Base-by-base conservation (phyloP, 306 rosid species). In the Castanospermum australe region DNA sequence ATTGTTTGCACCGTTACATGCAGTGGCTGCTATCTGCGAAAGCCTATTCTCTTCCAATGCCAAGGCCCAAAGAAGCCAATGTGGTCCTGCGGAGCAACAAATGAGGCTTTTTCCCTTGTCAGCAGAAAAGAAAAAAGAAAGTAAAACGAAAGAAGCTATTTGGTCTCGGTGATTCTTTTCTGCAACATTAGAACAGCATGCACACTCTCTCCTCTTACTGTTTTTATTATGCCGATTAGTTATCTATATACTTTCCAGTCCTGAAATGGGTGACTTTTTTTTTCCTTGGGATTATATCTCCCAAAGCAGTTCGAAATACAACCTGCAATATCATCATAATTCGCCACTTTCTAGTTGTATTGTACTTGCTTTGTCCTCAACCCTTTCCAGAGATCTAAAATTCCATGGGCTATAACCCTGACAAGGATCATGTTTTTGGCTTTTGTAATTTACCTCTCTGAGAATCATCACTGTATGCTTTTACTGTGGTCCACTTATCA, bases 361-460 rank as follows among this genome's bases (percentile, higher is more conserved):
- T 24, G 76, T 73, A 52, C 81, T 80, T 41, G 76, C 39, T 35
- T 73, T 69, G 74, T 71, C 76, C 45, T 70, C 59, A 68, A 13
- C 77, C 50, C 59, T 70, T 78, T 76, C 62, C 65, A 83, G 63
- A 67, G 78, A 80, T 81, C 67, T 42, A 74, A 68, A 63, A 77
- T 71, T 75, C 45, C 75, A 68, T 15, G 52, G 65, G 39, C 73
- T 35, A n/a, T 36, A 33, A 17, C 59, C 39, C 77, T 59, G 81
- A 75, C 81, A 81, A 56, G 42, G 80, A 75, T 68, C 25, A 62
- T 70, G 76, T 84, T 77, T 75, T 71, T 71, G 77, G 82, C 73
- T 75, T 84, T 87, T 85, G 82, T 70, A 69, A 68, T 73, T 41
- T 61, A 67, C 76, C 81, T 59, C 59, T 32, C 73, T 45, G 28